Evolutionary conservation across 331 rosid genomes (phyloP).

Genomic region (Acacia pycnantha): DNA sequence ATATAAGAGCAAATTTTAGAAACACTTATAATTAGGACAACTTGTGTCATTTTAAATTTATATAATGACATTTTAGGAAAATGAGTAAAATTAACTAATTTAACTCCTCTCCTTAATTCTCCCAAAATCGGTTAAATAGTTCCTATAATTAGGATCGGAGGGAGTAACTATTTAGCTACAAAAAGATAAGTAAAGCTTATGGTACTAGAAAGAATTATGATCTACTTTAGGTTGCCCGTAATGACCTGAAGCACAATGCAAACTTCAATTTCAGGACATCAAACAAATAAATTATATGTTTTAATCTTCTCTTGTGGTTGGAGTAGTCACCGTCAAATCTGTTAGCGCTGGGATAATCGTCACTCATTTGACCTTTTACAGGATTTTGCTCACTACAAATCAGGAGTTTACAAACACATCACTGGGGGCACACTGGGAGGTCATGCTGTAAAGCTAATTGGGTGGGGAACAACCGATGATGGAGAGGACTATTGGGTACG

Average conservation of each 20-base stretch:
- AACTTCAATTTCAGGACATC: neutral
- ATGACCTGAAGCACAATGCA: neutral
- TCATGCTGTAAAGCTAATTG: conserved; percentile 90
- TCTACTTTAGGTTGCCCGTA: neutral
- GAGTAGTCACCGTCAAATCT: neutral
- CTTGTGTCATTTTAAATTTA: too few relatives aligned
- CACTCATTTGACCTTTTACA: conserved; percentile 34
- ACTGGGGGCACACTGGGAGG: conserved; percentile 76
- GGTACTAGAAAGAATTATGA: neutral
- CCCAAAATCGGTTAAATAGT: too few relatives aligned
- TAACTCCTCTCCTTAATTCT: too few relatives aligned
- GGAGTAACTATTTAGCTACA: neutral
- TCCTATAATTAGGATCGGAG: too few relatives aligned
- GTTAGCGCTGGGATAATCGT: neutral
- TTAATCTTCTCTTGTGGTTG: neutral
- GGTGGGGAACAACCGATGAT: conserved; percentile 82
- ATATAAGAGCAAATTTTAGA: too few relatives aligned
- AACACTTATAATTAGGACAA: too few relatives aligned
- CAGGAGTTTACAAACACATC: conserved; percentile 89
- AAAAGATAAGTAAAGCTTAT: neutral
- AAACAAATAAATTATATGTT: conserved; percentile 5
- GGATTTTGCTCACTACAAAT: conserved; percentile 96
- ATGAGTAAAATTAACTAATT: too few relatives aligned
- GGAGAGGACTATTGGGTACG: conserved; percentile 95
- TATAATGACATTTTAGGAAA: too few relatives aligned